phyloP scores from a whole-genome alignment of 805 yeast species.

The Komagataella kurtzmanii region DNA sequence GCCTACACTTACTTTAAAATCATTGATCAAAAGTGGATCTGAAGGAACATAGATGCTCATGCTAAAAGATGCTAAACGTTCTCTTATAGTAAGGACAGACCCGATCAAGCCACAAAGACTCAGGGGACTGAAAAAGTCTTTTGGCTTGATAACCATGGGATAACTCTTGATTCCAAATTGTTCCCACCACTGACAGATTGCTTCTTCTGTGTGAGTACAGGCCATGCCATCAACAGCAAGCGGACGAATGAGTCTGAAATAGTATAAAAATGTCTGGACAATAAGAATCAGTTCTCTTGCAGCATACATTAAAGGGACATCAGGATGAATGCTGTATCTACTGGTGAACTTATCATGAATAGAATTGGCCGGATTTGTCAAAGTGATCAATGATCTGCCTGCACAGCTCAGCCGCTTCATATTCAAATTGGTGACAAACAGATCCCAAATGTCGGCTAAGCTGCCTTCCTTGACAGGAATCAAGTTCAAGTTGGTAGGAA shows the following conservation, averaged over 20 bases:
- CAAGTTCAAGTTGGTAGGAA: slow-evolving; percentile 57
- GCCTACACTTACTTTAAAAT: slow-evolving; percentile 51
- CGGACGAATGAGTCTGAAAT: slow-evolving; percentile 62
- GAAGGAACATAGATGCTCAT: slow-evolving; percentile 52
- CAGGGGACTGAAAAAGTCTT: slow-evolving; percentile 43
- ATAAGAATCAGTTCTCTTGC: slow-evolving; percentile 61
- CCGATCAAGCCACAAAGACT: slow-evolving; percentile 71
- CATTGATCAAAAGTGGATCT: slow-evolving; percentile 72
- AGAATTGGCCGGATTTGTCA: slow-evolving; percentile 63
- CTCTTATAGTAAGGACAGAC: slow-evolving; percentile 51
- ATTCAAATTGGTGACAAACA: slow-evolving; percentile 64
- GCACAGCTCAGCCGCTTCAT: slow-evolving; percentile 69
- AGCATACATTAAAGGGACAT: slow-evolving; percentile 49
- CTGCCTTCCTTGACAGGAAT: slow-evolving; percentile 59
- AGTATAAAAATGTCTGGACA: slow-evolving; percentile 64
- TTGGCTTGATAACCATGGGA: slow-evolving; percentile 9
- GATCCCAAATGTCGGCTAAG: slow-evolving; percentile 31
- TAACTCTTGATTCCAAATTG: slow-evolving; percentile 42
- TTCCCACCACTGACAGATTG: slow-evolving; percentile 74
- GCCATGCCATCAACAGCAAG: slow-evolving; percentile 71
- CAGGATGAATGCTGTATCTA: slow-evolving; percentile 44
- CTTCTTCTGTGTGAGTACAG: slow-evolving; percentile 65
- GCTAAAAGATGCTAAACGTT: slow-evolving; percentile 45
- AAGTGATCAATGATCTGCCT: slow-evolving; percentile 68
- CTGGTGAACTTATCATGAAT: slow-evolving; percentile 72